Evolutionary conservation across 108 stramenopile genomes (phyloP).

Genomic region (Schizochytrium sp.): DNA sequence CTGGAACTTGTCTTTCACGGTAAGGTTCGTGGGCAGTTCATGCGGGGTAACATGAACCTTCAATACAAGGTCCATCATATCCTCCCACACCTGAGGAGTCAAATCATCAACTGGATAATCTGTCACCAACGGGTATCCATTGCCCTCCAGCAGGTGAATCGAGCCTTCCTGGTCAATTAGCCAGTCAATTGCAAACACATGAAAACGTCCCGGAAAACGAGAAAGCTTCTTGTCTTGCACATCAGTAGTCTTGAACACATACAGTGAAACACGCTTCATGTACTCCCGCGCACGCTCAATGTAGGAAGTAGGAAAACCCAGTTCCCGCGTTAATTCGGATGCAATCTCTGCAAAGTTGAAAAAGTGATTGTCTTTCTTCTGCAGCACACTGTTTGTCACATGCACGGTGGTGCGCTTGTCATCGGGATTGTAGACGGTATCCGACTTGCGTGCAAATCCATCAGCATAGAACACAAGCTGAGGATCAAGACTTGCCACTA

Average conservation of each 20-base stretch:
- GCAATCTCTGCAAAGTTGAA: constrained; percentile 39
- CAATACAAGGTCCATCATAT: constrained; percentile 28
- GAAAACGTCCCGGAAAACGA: constrained; percentile 36
- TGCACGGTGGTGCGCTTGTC: not conserved
- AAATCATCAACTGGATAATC: constrained; percentile 17
- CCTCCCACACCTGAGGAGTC: constrained; percentile 52
- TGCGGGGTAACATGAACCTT: constrained; percentile 46
- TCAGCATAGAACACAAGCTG: constrained; percentile 59
- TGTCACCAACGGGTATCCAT: constrained; percentile 48
- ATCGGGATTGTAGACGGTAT: not conserved
- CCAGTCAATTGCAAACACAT: constrained; percentile 48
- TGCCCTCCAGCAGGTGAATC: constrained; percentile 47
- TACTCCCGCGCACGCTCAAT: constrained; percentile 51
- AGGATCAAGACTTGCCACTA: constrained; percentile 49
- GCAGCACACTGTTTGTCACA: not conserved
- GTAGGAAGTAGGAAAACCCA: constrained; percentile 31
- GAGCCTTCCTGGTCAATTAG: constrained; percentile 19
- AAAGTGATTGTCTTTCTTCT: constrained; percentile 45
- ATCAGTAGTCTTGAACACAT: constrained; percentile 56
- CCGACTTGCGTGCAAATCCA: constrained; percentile 49
- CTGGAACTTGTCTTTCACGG: not conserved
- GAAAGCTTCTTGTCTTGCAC: not conserved
- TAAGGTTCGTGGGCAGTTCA: constrained; percentile 17
- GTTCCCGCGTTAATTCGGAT: not conserved
- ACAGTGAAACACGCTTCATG: constrained; percentile 38